Conservation (phyloP, 2,329 filamentous ascomycete genomes). For the Graphilbum sp. region DNA sequence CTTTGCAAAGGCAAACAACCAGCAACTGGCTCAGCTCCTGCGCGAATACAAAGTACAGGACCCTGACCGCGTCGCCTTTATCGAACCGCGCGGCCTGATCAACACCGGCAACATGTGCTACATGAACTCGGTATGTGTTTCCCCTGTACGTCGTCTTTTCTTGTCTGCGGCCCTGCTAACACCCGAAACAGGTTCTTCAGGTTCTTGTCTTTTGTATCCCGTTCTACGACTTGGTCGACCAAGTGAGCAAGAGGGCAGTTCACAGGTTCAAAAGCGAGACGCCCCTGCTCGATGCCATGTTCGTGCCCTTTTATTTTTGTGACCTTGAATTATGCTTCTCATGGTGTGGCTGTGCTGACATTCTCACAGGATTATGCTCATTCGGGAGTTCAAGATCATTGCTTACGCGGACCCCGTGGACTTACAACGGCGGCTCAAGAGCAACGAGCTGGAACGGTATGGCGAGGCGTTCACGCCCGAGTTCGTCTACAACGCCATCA, state of each 20-base stretch:
- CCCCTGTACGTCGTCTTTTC: too few species aligned
- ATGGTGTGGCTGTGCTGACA: neutral
- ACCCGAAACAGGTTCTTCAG: constrained; percentile 48
- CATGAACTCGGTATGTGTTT: constrained; percentile 75
- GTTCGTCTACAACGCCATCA: constrained; percentile 88
- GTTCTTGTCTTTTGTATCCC: constrained; percentile 84
- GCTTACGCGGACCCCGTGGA: constrained; percentile 62
- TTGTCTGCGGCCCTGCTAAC: too few species aligned
- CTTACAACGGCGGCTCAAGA: constrained; percentile 58
- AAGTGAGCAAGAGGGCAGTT: constrained; percentile 65
- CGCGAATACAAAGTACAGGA: constrained; percentile 52
- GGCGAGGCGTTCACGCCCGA: constrained; percentile 86
- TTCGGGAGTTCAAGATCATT: constrained; percentile 79
- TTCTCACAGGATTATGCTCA: constrained; percentile 67
- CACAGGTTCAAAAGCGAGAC: constrained; percentile 94
- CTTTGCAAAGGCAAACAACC: constrained; percentile 30
- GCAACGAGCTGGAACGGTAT: constrained; percentile 72
- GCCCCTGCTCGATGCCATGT: constrained; percentile 87
- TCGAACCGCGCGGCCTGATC: constrained; percentile 83
- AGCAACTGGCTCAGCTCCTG: constrained; percentile 61
- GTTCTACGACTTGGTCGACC: constrained; percentile 86
- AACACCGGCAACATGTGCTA: constrained; percentile 99
- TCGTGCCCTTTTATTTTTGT: constrained; percentile 8
- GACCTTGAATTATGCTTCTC: too few species aligned
- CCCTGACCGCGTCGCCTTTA: constrained; percentile 55